Evolutionary conservation across 1,139 yeast species (phyloP), one percentile per base, ranked within the genome.

Genomic region (Magnusiomyces clavatus): DNA sequence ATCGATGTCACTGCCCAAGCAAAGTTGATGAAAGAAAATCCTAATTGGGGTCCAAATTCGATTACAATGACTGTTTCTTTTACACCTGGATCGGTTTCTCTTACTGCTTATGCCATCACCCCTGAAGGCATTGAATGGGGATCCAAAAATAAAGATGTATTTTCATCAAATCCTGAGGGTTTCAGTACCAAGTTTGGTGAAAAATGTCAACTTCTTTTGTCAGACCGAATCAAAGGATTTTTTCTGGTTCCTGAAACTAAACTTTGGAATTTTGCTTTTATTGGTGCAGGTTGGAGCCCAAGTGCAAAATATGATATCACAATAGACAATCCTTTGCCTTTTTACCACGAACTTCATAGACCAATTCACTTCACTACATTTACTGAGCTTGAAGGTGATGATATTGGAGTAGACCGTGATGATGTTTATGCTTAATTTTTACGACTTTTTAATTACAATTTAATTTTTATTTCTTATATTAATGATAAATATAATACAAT

Each of bases 231-330:
- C 51, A 76, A 77, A 64, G 98, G 98, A 3, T 84, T 82, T 56
- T 90, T 87, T 67, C 68, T 87, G 70, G 95, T 89, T 1, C 98
- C 99, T 1, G 83, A 80, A 40, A 85, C 85, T 47, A 82, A 81
- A 52, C 66, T 89, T 38, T 92, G 99, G 98, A 92, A 92, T 66
- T 89, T 85, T 65, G 78, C 94, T 2, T 92, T 94, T 63, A 77
- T 88, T 70, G 95, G 97, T 2, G 84, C 95, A 1, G 77, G 86
- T 12, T 94, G 95, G 84, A 82, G 78, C 60, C 71, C 81, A 2
- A 77, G 77, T 38, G 68, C 78, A 51, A 74, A 71, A n/a, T 88
- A 77, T 61, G 80, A 74, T 17, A 65, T 90, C 65, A 86, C 85
- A 65, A 62, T 86, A 49, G 97, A 87, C 63, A 72, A 81, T 10